Percentiles rank a stretch among this genome's conserved stretches.
phyloP scores from a whole-genome alignment of 192 early-diverging fungal species.

The Coemansia erecta region DNA sequence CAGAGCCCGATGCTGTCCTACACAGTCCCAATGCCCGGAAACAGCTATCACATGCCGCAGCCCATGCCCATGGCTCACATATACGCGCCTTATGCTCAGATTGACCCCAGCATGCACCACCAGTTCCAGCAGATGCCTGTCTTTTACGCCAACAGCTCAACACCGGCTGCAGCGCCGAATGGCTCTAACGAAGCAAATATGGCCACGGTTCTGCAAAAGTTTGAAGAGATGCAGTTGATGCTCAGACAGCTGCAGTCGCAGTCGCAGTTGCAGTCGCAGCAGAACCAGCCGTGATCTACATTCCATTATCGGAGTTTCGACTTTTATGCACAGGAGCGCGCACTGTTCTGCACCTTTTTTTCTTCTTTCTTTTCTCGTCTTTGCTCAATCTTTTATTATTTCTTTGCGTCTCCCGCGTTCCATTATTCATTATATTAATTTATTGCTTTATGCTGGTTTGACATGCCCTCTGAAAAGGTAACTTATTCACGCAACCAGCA shows the following conservation, averaged over 20 bases:
- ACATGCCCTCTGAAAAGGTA: not conserved
- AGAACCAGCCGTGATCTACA: not conserved
- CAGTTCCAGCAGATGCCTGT: conserved; percentile 15
- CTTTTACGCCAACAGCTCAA: not conserved
- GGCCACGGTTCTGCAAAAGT: conserved; percentile 27
- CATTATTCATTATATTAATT: no score
- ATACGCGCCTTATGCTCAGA: conserved; percentile 9
- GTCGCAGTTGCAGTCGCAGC: conserved; percentile 1
- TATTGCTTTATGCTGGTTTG: no score
- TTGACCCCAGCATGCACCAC: conserved; percentile 7
- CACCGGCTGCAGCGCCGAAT: not conserved
- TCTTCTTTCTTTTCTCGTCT: no score
- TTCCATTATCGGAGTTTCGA: not conserved
- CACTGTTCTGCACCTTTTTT: no score
- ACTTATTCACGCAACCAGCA: not conserved
- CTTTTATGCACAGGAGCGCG: not conserved
- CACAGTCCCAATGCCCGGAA: conserved; percentile 18
- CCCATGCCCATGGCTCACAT: conserved; percentile 16
- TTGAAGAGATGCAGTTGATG: conserved; percentile 40
- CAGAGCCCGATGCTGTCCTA: conserved; percentile 9
- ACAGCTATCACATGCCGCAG: conserved; percentile 21
- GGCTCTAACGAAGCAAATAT: conserved; percentile 12
- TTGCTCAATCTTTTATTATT: no score
- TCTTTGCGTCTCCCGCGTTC: no score
- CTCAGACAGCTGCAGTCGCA: conserved; percentile 31